phyloP scores from a whole-genome alignment of 345 rosid genomes.

The Carallia brachiata region DNA sequence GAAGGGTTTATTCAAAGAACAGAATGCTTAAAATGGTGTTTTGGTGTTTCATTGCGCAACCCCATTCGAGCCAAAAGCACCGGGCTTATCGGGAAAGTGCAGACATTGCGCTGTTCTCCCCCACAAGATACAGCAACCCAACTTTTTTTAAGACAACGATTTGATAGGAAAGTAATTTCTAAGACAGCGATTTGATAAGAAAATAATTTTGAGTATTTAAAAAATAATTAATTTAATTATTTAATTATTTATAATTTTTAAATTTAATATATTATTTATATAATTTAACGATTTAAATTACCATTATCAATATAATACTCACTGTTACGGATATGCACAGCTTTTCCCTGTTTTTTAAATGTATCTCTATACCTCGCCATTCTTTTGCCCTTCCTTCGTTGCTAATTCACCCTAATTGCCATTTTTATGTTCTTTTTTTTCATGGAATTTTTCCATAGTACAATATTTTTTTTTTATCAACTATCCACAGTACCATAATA shows the following conservation, averaged over 20 bases:
- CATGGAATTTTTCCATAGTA: too few relatives aligned
- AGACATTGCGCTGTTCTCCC: slow-evolving; percentile 39
- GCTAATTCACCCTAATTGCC: slow-evolving; percentile 15
- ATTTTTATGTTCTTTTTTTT: not conserved
- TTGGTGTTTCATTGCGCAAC: slow-evolving; percentile 11
- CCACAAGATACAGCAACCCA: not conserved
- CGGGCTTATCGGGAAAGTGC: slow-evolving; percentile 49
- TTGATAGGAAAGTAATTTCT: too few relatives aligned
- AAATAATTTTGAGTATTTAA: too few relatives aligned
- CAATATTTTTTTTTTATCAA: not conserved
- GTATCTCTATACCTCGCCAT: not conserved
- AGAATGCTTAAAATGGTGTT: not conserved
- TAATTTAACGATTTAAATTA: not conserved
- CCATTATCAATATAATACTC: too few relatives aligned
- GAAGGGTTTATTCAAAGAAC: not conserved
- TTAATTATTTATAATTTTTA: too few relatives aligned
- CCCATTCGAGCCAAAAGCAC: slow-evolving; percentile 35
- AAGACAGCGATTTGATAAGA: too few relatives aligned
- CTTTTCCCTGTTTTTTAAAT: slow-evolving; percentile 15
- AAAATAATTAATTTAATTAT: too few relatives aligned
- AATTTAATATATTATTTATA: too few relatives aligned
- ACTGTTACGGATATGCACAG: too few relatives aligned
- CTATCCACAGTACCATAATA: not conserved
- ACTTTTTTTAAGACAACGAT: slow-evolving; percentile 3
- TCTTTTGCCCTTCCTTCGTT: slow-evolving; percentile 15